Conservation (phyloP, 768 basidiomycete species). For the Paxillus involutus region DNA sequence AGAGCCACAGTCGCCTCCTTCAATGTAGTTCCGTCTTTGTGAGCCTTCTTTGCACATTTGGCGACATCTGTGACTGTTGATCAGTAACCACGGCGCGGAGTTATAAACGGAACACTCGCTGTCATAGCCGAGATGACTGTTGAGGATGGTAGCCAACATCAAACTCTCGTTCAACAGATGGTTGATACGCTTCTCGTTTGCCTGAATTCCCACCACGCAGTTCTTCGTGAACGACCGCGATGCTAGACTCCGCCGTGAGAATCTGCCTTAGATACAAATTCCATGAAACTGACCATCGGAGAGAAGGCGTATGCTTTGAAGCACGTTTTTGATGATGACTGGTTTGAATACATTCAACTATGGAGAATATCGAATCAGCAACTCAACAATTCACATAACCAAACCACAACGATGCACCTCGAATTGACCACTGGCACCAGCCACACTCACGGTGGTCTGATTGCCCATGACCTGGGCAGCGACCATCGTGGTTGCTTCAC, state of each 20-base stretch:
- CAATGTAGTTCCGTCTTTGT: conserved; percentile 94
- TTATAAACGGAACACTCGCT: conserved; percentile 56
- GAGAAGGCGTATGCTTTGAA: conserved; percentile 92
- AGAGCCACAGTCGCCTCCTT: conserved; percentile 92
- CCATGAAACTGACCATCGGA: conserved; percentile 68
- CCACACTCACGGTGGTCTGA: conserved; percentile 88
- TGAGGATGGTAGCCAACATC: conserved; percentile 97
- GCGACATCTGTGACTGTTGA: conserved; percentile 72
- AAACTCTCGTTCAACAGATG: conserved; percentile 90
- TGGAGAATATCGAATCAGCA: conserved; percentile 6
- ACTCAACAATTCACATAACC: conserved; percentile 2
- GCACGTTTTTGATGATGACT: conserved; percentile 95
- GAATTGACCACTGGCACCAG: conserved; percentile 94
- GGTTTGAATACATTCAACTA: conserved; percentile 99
- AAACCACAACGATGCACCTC: conserved; percentile 59
- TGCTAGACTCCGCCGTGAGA: conserved; percentile 40
- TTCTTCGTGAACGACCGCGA: conserved; percentile 95
- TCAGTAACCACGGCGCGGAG: conserved; percentile 9
- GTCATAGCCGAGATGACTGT: conserved; percentile 95
- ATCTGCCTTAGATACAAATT: not conserved
- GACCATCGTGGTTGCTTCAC: conserved; percentile 98
- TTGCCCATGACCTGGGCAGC: conserved; percentile 99
- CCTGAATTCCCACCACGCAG: conserved; percentile 94
- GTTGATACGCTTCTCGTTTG: conserved; percentile 92
- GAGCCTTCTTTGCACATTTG: conserved; percentile 99